These are phyloP conservation scores for Cryphonectria radicalis DNA, from an alignment of 2,329 filamentous ascomycete species.

Conservation along the genomic window DNA sequence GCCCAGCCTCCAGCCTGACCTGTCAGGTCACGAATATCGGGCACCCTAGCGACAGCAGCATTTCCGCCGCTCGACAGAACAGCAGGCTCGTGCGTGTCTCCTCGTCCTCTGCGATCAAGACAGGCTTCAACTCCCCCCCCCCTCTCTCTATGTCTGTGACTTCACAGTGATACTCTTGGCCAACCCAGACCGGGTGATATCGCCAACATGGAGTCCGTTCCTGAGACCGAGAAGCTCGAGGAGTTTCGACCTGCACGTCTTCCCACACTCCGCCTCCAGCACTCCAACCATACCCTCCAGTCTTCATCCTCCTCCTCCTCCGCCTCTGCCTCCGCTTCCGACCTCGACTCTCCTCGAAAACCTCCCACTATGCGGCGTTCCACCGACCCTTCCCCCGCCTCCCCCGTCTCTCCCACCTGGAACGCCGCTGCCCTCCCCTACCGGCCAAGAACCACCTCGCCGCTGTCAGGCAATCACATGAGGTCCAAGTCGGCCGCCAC, in stretches of 20 bases:
- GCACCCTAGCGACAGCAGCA: neutral
- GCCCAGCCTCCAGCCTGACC: neutral
- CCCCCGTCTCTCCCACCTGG: slow-evolving; percentile 58
- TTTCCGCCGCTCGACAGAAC: neutral
- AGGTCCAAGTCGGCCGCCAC: slow-evolving; percentile 63
- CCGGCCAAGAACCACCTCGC: slow-evolving; percentile 66
- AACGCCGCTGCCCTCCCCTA: slow-evolving; percentile 55
- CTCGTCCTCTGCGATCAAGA: neutral
- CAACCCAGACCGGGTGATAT: slow-evolving; percentile 19
- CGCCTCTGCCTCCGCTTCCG: slow-evolving; percentile 33
- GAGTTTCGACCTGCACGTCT: slow-evolving; percentile 64
- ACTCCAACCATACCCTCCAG: slow-evolving; percentile 39
- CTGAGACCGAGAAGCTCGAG: slow-evolving; percentile 71
- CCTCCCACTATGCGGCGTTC: slow-evolving; percentile 60
- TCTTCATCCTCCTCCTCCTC: slow-evolving; percentile 30
- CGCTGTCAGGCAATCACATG: slow-evolving; percentile 59
- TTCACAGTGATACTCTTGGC: slow-evolving; percentile 21
- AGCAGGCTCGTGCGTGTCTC: neutral
- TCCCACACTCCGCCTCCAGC: slow-evolving; percentile 56
- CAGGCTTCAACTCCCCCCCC: neutral
- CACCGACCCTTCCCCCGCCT: slow-evolving; percentile 60
- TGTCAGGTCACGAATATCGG: neutral
- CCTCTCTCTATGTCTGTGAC: slow-evolving; percentile 16
- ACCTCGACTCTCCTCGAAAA: slow-evolving; percentile 53
- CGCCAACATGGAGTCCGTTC: slow-evolving; percentile 66